Percentiles rank a stretch among this genome's conserved stretches.
These are phyloP conservation scores for Alternaria longipes DNA, from an alignment of 2,329 filamentous ascomycete species.

Conservation along the genomic window DNA sequence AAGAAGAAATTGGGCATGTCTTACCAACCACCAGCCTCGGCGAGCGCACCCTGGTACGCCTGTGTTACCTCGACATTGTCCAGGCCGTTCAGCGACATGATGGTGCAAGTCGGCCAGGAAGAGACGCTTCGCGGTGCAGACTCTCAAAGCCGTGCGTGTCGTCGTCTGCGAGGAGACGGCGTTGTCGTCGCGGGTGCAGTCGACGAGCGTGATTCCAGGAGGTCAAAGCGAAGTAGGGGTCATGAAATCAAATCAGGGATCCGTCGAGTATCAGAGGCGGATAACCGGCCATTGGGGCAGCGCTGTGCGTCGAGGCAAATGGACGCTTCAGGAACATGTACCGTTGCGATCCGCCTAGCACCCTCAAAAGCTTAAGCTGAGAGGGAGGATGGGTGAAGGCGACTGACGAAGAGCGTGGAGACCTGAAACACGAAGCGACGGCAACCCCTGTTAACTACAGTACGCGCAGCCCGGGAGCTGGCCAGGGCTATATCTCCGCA, in stretches of 20 bases:
- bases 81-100: slow-evolving; percentile 96
- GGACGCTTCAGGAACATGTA: slow-evolving; percentile 7
- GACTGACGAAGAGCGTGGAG: slow-evolving; percentile 11
- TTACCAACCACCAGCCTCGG: slow-evolving; percentile 94
- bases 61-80: slow-evolving; percentile 82
- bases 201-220: slow-evolving; percentile 10
- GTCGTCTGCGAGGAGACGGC: slow-evolving; percentile 11
- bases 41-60: slow-evolving; percentile 80
- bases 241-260: slow-evolving; percentile 12
- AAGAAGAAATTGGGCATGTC: slow-evolving; percentile 47
- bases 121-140: slow-evolving; percentile 19
- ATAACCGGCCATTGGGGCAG: slow-evolving; percentile 23
- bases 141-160: slow-evolving; percentile 21
- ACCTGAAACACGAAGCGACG: slow-evolving; percentile 17
- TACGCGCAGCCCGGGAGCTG: slow-evolving; percentile 3
- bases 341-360: slow-evolving; percentile 17
- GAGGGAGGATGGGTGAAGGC: slow-evolving; percentile 10
- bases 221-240: slow-evolving; percentile 17
- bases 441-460: neutral
- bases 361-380: slow-evolving; percentile 8
- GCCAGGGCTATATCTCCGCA: slow-evolving; percentile 10
- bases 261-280: slow-evolving; percentile 22
- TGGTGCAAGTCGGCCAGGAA: slow-evolving; percentile 18
- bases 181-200: slow-evolving; percentile 12
- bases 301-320: slow-evolving; percentile 15